Conservation (phyloP, 805 yeast species). For the Saccharomycopsis selenospora region DNA sequence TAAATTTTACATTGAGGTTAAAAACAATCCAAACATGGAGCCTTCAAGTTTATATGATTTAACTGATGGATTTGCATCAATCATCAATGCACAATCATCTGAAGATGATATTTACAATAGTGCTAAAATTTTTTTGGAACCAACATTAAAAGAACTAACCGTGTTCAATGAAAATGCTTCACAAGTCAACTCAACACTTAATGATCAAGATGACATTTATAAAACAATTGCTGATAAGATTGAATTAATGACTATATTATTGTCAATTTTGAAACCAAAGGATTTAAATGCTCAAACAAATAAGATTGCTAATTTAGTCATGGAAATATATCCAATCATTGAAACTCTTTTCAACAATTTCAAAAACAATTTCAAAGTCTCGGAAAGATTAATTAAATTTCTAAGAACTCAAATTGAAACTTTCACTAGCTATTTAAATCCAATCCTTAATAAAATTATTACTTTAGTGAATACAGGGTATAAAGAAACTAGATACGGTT, state of each 20-base stretch:
- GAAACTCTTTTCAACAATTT: slow-evolving; percentile 41
- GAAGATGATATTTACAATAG: slow-evolving; percentile 44
- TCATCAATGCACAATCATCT: slow-evolving; percentile 54
- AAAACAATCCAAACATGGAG: slow-evolving; percentile 43
- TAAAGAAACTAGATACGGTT: slow-evolving; percentile 61
- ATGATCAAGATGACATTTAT: slow-evolving; percentile 28
- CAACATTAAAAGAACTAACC: slow-evolving; percentile 47
- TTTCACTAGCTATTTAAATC: slow-evolving; percentile 47
- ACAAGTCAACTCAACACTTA: slow-evolving; percentile 18
- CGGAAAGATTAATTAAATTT: slow-evolving; percentile 69
- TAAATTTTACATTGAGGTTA: slow-evolving; percentile 56
- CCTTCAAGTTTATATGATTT: slow-evolving; percentile 66
- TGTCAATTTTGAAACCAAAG: slow-evolving; percentile 46
- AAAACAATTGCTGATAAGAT: slow-evolving; percentile 61
- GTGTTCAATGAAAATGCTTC: slow-evolving; percentile 21
- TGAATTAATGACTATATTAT: slow-evolving; percentile 58
- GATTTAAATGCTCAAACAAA: slow-evolving; percentile 27
- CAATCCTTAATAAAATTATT: slow-evolving; percentile 58
- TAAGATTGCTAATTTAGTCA: slow-evolving; percentile 48
- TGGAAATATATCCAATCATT: slow-evolving; percentile 57
- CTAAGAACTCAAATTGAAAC: slow-evolving; percentile 59
- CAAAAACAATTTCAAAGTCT: slow-evolving; percentile 54
- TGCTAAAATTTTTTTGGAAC: slow-evolving; percentile 56
- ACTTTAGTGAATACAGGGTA: slow-evolving; percentile 65
- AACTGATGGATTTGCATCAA: slow-evolving; percentile 84